Base-by-base conservation (phyloP, 129 eudicot genomes). In the Helichrysum umbraculigerum region DNA sequence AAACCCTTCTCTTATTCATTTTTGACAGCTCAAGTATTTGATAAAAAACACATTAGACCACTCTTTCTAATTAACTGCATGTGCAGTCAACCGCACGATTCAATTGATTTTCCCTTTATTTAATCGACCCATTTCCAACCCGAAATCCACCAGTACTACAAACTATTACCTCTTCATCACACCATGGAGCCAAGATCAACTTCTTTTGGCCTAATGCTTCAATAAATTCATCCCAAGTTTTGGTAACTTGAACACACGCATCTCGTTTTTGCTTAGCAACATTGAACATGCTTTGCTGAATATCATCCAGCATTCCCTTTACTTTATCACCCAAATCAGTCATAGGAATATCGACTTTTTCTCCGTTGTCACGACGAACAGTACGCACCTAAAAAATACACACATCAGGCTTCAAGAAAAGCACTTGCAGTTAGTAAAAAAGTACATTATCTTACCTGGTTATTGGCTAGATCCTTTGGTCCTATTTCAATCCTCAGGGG, bases 401-500 rank as follows among this genome's bases (percentile, higher is more conserved):
- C 60, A 76, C 17, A 34, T 56, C 66, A 33, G 16, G 50, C 50
- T 32, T 56, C 16, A 7, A 25, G 28, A 22, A 62, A 21, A 62
- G 14, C n/a, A 62, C 37, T 62, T 20, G 28, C 62, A 57, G 22
- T 19, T 57, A 2, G 4, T n/a, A n/a, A 0, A 54, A 54, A 33
- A 14, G 51, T 7, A 29, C 62, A 72, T 57, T 6, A 4, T 42
- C 54, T 47, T 66, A 90, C 98, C 98, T 90, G 97, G 12, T 86
- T 88, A 28, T 90, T 93, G 11, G 89, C 95, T 33, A 93, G 79
- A 76, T 93, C 98, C 76, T 88, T 93, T 67, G 98, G 98, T 28
- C 98, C 98, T 14, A 93, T 93, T 73, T 93, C 97, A 71, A 93
- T 83, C 78, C 98, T 84, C 54, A 92, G 78, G 57, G 98, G 98